Base-by-base conservation (phyloP, 176 grass and related monocot genomes). In the Bonia amplexicaulis region DNA sequence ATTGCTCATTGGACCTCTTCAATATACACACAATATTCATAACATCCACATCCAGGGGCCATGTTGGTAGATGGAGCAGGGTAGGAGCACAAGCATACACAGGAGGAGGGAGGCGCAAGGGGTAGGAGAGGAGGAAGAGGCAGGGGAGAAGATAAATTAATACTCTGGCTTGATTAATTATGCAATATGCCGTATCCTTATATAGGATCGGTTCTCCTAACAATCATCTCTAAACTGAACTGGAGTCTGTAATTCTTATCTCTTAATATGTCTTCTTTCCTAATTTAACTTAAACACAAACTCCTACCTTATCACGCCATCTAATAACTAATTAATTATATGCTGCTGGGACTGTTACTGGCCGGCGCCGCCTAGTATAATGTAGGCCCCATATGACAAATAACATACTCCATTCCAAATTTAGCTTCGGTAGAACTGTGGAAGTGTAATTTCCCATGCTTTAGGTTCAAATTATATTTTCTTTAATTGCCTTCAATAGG, bases 391-490 rank as follows among this genome's bases (percentile, higher is more conserved):
- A 55, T 19, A 55, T 55, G 53, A 55, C 53, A 20, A 20, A 44
- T 10, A 44, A 40, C 19, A 42, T 69, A 74, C 25, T 16, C 7
- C 62, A 37, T n/a, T 52, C 33, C 51, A 29, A 83, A 51, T 87
- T 17, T 81, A 77, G 26, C 7, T 73, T 37, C 47, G 64, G 52
- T 66, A 65, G 23, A 81, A 61, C 61, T 76, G 61, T 80, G 60
- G 35, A 77, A 71, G 46, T n/a, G 5, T 39, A 60, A 81, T 77
- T 9, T 25, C 23, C 6, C 9, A 69, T 63, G 15, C 20, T 69
- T 60, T 26, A 81, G 6, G 39, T 46, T 82, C 66, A 80, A 44
- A 42, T 74, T 76, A 66, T 73, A 17, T 70, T 74, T 73, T 84
- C 49, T 52, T 17, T 20, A 45, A 20, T 72, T 70, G 16, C 39